These are phyloP conservation scores for Alternaria dauci DNA, from an alignment of 2,329 filamentous ascomycete genomes.

Conservation along the genomic window DNA sequence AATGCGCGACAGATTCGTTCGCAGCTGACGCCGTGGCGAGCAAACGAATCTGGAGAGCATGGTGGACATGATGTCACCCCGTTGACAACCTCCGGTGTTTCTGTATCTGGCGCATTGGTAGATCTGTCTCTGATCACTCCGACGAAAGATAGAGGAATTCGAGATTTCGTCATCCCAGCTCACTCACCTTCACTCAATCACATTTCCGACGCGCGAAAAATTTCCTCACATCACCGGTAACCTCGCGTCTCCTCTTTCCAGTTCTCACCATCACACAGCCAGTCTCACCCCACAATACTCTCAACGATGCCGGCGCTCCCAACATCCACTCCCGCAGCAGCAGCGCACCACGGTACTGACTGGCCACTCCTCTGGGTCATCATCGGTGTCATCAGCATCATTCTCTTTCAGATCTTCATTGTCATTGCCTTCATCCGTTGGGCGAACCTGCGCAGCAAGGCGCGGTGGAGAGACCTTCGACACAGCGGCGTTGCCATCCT, in stretches of 20 bases:
- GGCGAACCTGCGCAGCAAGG: slow-evolving; percentile 17
- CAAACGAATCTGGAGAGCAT: not conserved
- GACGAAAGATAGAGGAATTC: not conserved
- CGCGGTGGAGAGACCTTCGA: slow-evolving; percentile 18
- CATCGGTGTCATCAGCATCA: slow-evolving; percentile 7
- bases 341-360: slow-evolving; percentile 1
- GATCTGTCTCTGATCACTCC: not conserved
- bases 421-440: slow-evolving; percentile 4
- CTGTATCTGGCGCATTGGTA: not conserved
- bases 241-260: not conserved
- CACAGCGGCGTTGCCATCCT: slow-evolving; percentile 24
- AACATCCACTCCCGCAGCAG: not conserved
- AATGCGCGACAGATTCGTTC: not conserved
- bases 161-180: not conserved
- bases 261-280: not conserved
- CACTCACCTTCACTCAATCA: not conserved
- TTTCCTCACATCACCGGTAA: not conserved
- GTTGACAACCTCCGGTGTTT: not conserved
- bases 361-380: slow-evolving; percentile 12
- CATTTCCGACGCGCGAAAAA: not conserved
- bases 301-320: slow-evolving; percentile 2
- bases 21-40: not conserved
- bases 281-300: not conserved
- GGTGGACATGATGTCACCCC: not conserved
- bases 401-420: slow-evolving; percentile 8